Evolutionary conservation across 2,329 filamentous ascomycete genomes (phyloP).

Genomic region (Chaetomiaceae sp.): DNA sequence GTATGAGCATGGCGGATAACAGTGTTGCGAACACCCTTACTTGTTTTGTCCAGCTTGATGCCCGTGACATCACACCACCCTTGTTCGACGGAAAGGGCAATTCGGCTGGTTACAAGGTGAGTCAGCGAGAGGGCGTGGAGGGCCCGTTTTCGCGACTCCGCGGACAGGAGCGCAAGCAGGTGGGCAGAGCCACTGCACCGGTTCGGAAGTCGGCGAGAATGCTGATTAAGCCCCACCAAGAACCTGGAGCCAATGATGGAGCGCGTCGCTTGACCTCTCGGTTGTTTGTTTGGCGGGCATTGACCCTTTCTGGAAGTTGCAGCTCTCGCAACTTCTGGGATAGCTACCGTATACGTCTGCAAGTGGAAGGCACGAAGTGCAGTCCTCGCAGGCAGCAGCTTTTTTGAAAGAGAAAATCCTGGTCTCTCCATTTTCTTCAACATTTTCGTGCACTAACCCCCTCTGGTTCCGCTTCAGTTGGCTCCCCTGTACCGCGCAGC

Average conservation of each 20-base stretch:
- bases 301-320: slow-evolving; percentile 4
- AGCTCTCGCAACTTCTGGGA: too few relatives aligned
- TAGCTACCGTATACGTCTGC: too few relatives aligned
- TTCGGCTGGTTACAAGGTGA: slow-evolving; percentile 2
- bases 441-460: too few relatives aligned
- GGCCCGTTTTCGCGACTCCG: too few relatives aligned
- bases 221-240: slow-evolving; percentile 1
- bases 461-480: background rate
- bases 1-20: too few relatives aligned
- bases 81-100: background rate
- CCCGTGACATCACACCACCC: slow-evolving; percentile 6
- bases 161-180: slow-evolving; percentile 8
- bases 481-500: background rate
- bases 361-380: too few relatives aligned
- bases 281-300: background rate
- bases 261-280: too few relatives aligned
- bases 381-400: too few relatives aligned
- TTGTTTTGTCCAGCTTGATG: too few relatives aligned
- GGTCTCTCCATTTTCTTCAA: too few relatives aligned
- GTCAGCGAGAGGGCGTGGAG: slow-evolving; percentile 5
- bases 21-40: too few relatives aligned
- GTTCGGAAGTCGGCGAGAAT: slow-evolving; percentile 13
- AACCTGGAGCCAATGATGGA: background rate
- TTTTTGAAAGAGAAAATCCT: too few relatives aligned
- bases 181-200: slow-evolving; percentile 3